A percentile compares a stretch with the other conserved stretches of the same genome.
Conservation (phyloP, 2,329 filamentous ascomycete genomes). For the Endoconidiophora polonica region DNA sequence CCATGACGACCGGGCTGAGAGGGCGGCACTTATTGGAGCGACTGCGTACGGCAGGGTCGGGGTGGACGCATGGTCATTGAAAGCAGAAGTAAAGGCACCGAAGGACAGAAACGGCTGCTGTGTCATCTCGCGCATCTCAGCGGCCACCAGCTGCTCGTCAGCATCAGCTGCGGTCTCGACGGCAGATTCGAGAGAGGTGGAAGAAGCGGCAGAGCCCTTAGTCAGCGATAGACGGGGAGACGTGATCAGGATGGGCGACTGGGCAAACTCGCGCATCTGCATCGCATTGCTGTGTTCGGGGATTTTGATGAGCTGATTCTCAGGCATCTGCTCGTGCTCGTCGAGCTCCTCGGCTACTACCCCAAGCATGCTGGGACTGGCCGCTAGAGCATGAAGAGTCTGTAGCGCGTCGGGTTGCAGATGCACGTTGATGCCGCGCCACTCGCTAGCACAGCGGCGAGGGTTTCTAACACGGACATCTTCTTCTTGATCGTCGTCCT, state of each 20-base stretch:
- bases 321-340: constrained; percentile 24
- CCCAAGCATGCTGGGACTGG: constrained; percentile 26
- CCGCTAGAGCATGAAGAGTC: constrained; percentile 58
- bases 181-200: constrained; percentile 19
- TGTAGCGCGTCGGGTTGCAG: constrained; percentile 61
- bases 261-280: background rate
- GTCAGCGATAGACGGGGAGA: constrained; percentile 19
- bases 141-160: constrained; percentile 6
- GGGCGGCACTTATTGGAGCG: constrained; percentile 13
- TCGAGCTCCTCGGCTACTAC: constrained; percentile 45
- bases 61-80: constrained; percentile 31
- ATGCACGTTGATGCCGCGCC: constrained; percentile 44
- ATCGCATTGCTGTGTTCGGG: constrained; percentile 11
- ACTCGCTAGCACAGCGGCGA: constrained; percentile 30
- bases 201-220: constrained; percentile 26
- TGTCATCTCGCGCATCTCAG: constrained; percentile 8
- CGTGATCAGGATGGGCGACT: constrained; percentile 5
- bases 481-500: constrained; percentile 32
- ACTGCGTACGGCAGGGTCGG: constrained; percentile 20
- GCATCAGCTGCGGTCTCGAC: constrained; percentile 1
- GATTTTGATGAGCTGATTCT: constrained; percentile 27
- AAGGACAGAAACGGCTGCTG: constrained; percentile 15
- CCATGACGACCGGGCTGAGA: constrained; percentile 35
- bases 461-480: no score
- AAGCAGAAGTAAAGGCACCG: constrained; percentile 26